These are phyloP conservation scores for Amanita molliuscula DNA, from an alignment of 768 basidiomycete species.

Conservation along the genomic window DNA sequence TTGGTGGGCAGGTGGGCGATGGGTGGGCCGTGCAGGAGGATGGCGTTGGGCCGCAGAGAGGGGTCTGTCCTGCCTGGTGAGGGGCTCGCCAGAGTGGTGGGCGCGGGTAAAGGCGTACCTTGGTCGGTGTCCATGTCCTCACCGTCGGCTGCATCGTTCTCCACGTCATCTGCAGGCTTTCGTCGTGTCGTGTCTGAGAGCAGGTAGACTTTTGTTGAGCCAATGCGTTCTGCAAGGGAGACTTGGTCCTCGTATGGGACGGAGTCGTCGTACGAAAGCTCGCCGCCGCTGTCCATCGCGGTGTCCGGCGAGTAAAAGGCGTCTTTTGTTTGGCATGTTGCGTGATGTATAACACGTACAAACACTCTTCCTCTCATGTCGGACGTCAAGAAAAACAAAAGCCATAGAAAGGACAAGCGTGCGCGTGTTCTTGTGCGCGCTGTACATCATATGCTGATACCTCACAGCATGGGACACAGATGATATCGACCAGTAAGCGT, in stretches of 20 bases:
- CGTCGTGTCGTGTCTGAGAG: conserved; percentile 46
- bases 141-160: conserved; percentile 19
- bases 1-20: conserved; percentile 68
- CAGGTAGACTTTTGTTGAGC: conserved; percentile 66
- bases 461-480: conserved; percentile 94
- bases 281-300: conserved; percentile 38
- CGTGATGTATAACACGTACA: conserved; percentile 2
- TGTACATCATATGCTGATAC: conserved; percentile 9
- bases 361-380: conserved; percentile 7
- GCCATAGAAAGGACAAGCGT: conserved; percentile 94
- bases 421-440: conserved; percentile 18
- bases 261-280: conserved; percentile 45
- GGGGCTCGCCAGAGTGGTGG: not conserved
- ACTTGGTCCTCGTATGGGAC: conserved; percentile 47
- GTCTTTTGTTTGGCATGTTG: conserved; percentile 1
- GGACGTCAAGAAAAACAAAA: conserved; percentile 69
- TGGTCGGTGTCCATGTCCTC: conserved; percentile 27
- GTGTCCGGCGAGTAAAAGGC: conserved; percentile 6
- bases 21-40: conserved; percentile 63
- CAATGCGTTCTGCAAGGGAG: conserved; percentile 55
- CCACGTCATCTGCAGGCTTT: conserved; percentile 12
- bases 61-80: conserved; percentile 24
- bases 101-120: conserved; percentile 14
- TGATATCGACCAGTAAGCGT: conserved; percentile 91
- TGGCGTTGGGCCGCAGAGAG: conserved; percentile 48